A percentile compares a stretch with the other conserved stretches of the same genome.
These are phyloP conservation scores for Solanum aculeatissimum DNA, from an alignment of 305 asterid genomes.

Conservation along the genomic window DNA sequence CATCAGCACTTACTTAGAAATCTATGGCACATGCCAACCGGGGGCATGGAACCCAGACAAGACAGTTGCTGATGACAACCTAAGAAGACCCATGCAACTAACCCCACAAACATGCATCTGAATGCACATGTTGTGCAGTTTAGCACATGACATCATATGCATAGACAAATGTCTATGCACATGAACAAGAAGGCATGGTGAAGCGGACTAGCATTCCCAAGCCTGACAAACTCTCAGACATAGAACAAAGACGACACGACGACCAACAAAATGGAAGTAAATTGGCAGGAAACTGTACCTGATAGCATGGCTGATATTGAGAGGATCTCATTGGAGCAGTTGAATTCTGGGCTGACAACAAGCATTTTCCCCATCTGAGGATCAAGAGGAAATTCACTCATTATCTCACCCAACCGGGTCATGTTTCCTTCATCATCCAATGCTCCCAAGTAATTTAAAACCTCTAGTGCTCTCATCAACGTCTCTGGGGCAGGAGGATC, in stretches of 20 bases:
- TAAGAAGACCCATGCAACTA: conserved; percentile 46
- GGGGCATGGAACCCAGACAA: conserved; percentile 86
- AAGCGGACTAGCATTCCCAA: conserved; percentile 19
- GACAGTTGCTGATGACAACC: conserved; percentile 94
- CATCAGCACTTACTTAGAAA: conserved; percentile 98
- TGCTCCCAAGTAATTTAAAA: conserved; percentile 86
- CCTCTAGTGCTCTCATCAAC: conserved; percentile 90
- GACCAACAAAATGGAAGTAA: conserved; percentile 2
- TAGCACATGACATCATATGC: conserved; percentile 27
- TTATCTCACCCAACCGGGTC: conserved; percentile 79
- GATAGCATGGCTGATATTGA: conserved; percentile 98
- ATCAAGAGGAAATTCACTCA: conserved; percentile 95
- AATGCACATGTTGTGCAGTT: conserved; percentile 29
- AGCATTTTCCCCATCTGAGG: conserved; percentile 99
- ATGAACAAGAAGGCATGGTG: conserved; percentile 32
- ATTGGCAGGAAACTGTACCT: conserved; percentile 31
- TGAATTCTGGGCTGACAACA: conserved; percentile 82
- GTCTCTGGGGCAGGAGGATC: conserved; percentile 99
- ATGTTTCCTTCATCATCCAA: conserved; percentile 94
- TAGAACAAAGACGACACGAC: conserved; percentile 7
- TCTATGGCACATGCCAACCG: conserved; percentile 77
- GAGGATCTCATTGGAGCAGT: conserved; percentile 91
- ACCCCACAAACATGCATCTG: conserved; percentile 34
- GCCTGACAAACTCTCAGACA: conserved; percentile 23
- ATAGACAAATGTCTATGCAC: conserved; percentile 31